These are phyloP conservation scores for Coelastrella sp. DNA, from an alignment of 139 green algal genomes.

Conservation along the genomic window DNA sequence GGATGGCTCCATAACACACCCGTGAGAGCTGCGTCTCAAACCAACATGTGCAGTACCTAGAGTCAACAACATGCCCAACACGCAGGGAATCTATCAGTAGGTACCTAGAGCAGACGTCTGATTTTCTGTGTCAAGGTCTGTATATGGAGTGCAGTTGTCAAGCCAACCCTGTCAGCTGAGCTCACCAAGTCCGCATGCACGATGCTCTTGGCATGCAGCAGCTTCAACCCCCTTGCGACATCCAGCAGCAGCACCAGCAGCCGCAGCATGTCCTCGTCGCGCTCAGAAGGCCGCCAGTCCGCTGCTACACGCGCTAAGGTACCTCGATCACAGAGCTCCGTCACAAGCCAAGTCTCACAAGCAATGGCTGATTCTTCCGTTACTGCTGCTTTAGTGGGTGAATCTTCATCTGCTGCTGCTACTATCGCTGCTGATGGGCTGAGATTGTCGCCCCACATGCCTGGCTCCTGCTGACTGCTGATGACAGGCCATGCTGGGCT, in stretches of 20 bases:
- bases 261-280: not conserved
- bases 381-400: not conserved
- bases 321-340: conserved; percentile 14
- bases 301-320: not conserved
- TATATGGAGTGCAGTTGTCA: not conserved
- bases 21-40: too few species aligned
- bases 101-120: too few species aligned
- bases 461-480: too few species aligned
- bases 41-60: too few species aligned
- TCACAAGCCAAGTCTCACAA: conserved; percentile 31
- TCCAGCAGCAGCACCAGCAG: conserved; percentile 37
- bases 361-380: not conserved
- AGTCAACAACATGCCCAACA: too few species aligned
- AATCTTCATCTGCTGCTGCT: not conserved
- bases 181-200: conserved; percentile 30
- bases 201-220: conserved; percentile 21
- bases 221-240: not conserved
- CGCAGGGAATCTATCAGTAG: too few species aligned
- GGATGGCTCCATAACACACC: too few species aligned
- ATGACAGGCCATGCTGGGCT: not conserved
- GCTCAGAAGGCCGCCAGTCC: not conserved
- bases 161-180: not conserved
- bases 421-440: conserved; percentile 5
- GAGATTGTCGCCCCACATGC: too few species aligned
- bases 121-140: too few species aligned